A percentile compares a stretch with the other conserved stretches of the same genome.
Conservation (phyloP, 2,329 filamentous ascomycete genomes). For the Trichoderma hamatum region DNA sequence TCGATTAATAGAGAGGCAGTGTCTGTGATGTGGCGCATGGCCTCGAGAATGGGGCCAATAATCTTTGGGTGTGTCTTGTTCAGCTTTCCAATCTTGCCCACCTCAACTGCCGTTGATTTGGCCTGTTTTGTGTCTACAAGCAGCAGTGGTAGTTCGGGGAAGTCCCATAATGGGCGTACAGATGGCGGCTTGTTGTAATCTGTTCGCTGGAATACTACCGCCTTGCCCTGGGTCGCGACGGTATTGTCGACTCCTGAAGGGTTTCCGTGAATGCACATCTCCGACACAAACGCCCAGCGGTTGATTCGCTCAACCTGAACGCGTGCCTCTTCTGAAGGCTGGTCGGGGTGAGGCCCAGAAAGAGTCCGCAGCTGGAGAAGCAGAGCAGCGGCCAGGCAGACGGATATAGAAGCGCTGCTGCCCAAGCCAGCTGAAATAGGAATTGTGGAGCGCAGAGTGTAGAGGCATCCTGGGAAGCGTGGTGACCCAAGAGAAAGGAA, state of each 20-base stretch:
- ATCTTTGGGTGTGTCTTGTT: constrained; percentile 73
- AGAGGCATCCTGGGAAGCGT: constrained; percentile 78
- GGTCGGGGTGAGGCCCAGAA: constrained; percentile 88
- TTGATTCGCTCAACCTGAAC: constrained; percentile 94
- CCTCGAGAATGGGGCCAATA: constrained; percentile 78
- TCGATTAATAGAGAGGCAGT: constrained; percentile 58
- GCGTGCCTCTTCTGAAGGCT: constrained; percentile 83
- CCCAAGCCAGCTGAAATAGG: constrained; percentile 90
- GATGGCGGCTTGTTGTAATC: constrained; percentile 77
- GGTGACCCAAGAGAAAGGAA: constrained; percentile 84
- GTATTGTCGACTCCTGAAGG: constrained; percentile 98
- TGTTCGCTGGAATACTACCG: constrained; percentile 82
- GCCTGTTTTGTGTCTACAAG: constrained; percentile 87
- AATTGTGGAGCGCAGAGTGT: constrained; percentile 90
- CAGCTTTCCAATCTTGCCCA: constrained; percentile 79
- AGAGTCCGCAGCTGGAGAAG: constrained; percentile 86
- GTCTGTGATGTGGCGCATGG: constrained; percentile 74
- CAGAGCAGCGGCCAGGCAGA: constrained; percentile 83
- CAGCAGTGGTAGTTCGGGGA: constrained; percentile 88
- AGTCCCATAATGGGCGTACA: constrained; percentile 78
- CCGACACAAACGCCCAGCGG: constrained; percentile 93
- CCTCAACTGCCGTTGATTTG: constrained; percentile 83
- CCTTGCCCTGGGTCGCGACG: constrained; percentile 89
- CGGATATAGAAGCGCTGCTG: constrained; percentile 90
- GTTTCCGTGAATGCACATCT: constrained; percentile 97